Base-by-base conservation (phyloP, 495 filamentous ascomycete species). In the Hypoxylon perforatum region DNA sequence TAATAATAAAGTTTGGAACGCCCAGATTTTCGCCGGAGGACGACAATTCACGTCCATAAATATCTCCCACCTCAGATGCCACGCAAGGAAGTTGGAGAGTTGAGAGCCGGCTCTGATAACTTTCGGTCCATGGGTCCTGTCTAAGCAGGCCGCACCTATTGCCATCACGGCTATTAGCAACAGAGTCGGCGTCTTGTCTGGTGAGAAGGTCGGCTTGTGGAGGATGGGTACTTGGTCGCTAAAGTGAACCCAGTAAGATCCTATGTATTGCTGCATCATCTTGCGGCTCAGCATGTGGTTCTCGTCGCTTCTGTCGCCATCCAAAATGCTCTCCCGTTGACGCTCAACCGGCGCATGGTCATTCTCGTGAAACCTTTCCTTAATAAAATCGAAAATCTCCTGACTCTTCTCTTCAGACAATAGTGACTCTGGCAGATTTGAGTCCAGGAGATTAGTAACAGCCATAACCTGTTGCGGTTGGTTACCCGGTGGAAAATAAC, bases 21-120 rank as follows among this genome's bases (percentile, higher is more conserved):
- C 86, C 95, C 95, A 99, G n/a, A 99, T 82, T 77, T 96, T 95
- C 14, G 95, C 95, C 3, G 95, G 94, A 7, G 95, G 94, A n/a
- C 90, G 82, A 76, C 94, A 97, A 75, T 96, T 93, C 22, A 85
- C 83, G 74, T 97, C 91, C 80, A 91, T 93, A 71, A 98, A 97
- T 56, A 94, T 88, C 71, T 94, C 90, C 90, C 94, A 97, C 25
- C 95, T 85, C 10, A 98, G 77, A 80, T 96, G 92, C 91, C 91
- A 94, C 2, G 92, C 91, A 35, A 97, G 80, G 73, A 97, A 95
- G 72, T 90, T 91, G 39, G 93, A 90, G 23, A 98, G 80, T 56
- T 92, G 86, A 1, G 90, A 87, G 11, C 90, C 91, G 15, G 86
- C 85, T 65, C 91, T 85, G 4, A 89, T 93, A 2, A 91, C 81